Conservation (phyloP, 2,329 filamentous ascomycete species). For the Pestalotiopsis sp. region DNA sequence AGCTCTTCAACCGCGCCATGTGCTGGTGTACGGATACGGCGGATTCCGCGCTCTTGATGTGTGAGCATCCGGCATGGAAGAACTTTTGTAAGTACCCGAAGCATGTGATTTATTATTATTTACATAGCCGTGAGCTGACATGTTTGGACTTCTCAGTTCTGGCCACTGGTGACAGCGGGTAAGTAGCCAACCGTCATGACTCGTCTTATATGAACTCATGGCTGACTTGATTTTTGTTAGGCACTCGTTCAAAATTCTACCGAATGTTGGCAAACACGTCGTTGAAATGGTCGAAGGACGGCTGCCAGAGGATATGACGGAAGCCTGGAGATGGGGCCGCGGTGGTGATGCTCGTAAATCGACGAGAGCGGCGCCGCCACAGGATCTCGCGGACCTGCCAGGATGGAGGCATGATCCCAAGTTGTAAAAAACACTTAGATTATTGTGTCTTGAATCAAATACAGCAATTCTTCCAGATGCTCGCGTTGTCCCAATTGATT, state of each 20-base stretch:
- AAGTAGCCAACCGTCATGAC: conserved; percentile 17
- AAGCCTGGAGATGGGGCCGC: conserved; percentile 47
- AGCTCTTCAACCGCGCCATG: conserved; percentile 32
- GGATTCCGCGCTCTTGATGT: conserved; percentile 33
- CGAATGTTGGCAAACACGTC: conserved; percentile 47
- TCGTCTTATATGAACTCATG: background rate
- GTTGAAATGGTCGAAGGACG: conserved; percentile 44
- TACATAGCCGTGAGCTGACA: too few species aligned
- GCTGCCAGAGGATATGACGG: conserved; percentile 37
- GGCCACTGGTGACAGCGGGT: conserved; percentile 49
- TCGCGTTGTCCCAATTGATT: background rate
- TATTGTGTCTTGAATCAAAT: background rate
- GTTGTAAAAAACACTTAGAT: background rate
- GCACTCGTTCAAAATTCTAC: conserved; percentile 47
- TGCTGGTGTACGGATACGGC: conserved; percentile 39
- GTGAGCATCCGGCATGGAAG: conserved; percentile 40
- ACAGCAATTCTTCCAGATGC: too few species aligned
- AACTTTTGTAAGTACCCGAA: conserved; percentile 32
- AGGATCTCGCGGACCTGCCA: conserved; percentile 46
- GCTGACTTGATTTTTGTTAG: conserved; percentile 21
- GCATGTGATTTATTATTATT: too few species aligned
- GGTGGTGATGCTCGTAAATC: conserved; percentile 46
- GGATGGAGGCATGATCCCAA: conserved; percentile 38
- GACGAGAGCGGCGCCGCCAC: conserved; percentile 38
- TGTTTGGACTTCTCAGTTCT: conserved; percentile 22